Evolutionary conservation across 257 asterid species (phyloP).

Genomic region (Linderniella brevidens): DNA sequence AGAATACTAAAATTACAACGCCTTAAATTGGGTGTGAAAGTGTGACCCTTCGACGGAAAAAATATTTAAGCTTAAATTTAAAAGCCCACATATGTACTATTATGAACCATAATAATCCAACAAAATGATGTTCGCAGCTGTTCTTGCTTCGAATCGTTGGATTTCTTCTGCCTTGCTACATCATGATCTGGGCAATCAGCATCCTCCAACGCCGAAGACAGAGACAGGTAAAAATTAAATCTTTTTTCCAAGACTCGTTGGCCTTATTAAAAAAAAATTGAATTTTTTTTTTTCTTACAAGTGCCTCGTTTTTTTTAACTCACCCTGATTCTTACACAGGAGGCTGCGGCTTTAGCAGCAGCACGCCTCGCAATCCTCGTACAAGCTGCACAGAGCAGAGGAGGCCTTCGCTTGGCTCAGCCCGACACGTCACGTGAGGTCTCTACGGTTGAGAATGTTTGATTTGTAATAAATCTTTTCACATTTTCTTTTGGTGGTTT

Average conservation of each 20-base stretch:
- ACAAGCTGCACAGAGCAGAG: conserved; percentile 70
- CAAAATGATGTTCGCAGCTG: conserved; percentile 61
- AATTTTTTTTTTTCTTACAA: background rate
- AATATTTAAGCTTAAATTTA: no score
- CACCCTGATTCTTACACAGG: conserved; percentile 24
- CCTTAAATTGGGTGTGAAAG: no score
- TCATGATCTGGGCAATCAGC: conserved; percentile 93
- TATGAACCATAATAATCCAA: no score
- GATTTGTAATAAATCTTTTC: background rate
- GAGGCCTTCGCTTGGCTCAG: conserved; percentile 55
- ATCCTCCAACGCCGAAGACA: conserved; percentile 83
- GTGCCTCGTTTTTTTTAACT: conserved; percentile 2
- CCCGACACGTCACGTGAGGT: background rate
- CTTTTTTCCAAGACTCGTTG: background rate
- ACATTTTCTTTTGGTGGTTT: no score
- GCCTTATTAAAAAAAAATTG: no score
- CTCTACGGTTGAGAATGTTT: conserved; percentile 21
- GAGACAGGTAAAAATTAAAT: conserved; percentile 43
- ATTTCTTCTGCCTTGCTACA: conserved; percentile 89
- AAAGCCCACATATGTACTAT: background rate
- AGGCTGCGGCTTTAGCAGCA: conserved; percentile 81
- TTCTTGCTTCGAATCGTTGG: conserved; percentile 87
- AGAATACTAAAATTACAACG: no score
- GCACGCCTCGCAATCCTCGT: conserved; percentile 76
- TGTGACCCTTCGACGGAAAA: no score